phyloP scores from a whole-genome alignment of 352 stramenopile genomes.

The Globisporangium okanoganense region DNA sequence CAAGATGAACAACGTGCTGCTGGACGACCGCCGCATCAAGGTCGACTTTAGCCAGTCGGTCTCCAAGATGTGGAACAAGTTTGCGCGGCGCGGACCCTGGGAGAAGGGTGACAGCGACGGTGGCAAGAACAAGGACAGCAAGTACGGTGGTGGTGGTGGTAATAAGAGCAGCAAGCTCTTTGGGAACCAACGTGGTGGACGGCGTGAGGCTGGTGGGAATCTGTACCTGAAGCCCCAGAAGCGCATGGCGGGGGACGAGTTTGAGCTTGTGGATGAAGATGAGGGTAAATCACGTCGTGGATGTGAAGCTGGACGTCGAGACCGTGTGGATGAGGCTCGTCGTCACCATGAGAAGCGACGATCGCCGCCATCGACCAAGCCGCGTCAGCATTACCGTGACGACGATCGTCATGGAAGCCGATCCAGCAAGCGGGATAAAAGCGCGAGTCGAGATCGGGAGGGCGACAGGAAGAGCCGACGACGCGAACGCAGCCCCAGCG shows the following conservation, averaged over 20 bases:
- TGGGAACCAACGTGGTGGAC: slow-evolving; percentile 13
- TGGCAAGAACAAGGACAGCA: slow-evolving; percentile 41
- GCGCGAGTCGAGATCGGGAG: slow-evolving; percentile 6
- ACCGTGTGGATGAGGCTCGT: slow-evolving; percentile 2
- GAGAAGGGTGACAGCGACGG: slow-evolving; percentile 59
- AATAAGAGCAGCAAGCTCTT: slow-evolving; percentile 19
- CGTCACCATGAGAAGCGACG: slow-evolving; percentile 7
- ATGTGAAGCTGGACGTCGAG: neutral
- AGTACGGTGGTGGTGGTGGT: slow-evolving; percentile 6
- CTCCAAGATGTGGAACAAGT: slow-evolving; percentile 96
- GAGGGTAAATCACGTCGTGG: neutral
- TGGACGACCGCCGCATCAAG: slow-evolving; percentile 96
- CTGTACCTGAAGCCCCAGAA: slow-evolving; percentile 42
- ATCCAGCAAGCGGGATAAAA: neutral
- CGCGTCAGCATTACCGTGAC: slow-evolving; percentile 3
- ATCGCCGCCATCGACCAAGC: neutral
- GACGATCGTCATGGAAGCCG: neutral
- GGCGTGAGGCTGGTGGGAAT: neutral
- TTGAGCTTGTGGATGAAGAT: slow-evolving; percentile 13
- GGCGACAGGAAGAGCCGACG: slow-evolving; percentile 7
- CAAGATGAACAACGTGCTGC: slow-evolving; percentile 99
- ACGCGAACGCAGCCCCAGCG: neutral
- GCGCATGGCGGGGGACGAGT: slow-evolving; percentile 7
- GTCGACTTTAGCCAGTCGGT: slow-evolving; percentile 99
- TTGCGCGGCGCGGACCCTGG: slow-evolving; percentile 51